Evolutionary conservation across 2,329 filamentous ascomycete genomes (phyloP).

Genomic region (Epichloe baconii): DNA sequence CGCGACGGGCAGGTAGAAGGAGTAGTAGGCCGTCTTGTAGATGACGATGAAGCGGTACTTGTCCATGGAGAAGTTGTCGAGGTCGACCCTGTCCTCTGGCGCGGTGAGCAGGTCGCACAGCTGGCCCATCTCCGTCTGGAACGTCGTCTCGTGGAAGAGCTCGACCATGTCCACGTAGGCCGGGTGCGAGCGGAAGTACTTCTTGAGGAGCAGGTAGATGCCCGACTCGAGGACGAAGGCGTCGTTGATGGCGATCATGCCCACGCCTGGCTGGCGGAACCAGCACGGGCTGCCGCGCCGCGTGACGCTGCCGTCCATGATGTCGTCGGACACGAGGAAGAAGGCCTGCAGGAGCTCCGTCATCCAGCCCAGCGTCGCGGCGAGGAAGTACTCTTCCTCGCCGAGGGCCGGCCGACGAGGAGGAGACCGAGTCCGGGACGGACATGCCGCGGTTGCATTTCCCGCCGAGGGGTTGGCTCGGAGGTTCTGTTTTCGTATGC

Average conservation of each 20-base stretch:
- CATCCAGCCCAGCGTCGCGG: conserved; percentile 88
- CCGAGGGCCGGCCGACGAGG: conserved; percentile 60
- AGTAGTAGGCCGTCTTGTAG: conserved; percentile 99
- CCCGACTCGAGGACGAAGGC: conserved; percentile 85
- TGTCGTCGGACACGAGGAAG: conserved; percentile 97
- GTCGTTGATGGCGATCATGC: conserved; percentile 97
- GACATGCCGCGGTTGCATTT: conserved; percentile 99
- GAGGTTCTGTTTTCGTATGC: conserved; percentile 45
- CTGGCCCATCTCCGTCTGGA: conserved; percentile 93
- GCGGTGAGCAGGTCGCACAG: conserved; percentile 89
- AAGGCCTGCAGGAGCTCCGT: conserved; percentile 97
- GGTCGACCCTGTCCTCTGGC: conserved; percentile 83
- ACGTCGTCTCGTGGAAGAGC: conserved; percentile 88
- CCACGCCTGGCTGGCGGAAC: conserved; percentile 82
- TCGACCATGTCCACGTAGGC: conserved; percentile 85
- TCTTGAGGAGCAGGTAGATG: conserved; percentile 87
- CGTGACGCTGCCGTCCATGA: conserved; percentile 95
- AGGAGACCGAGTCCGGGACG: conserved; percentile 82
- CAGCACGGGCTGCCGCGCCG: conserved; percentile 91
- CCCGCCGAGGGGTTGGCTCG: conserved; percentile 77
- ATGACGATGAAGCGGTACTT: conserved; percentile 98
- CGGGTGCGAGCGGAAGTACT: conserved; percentile 80
- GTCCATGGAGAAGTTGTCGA: conserved; percentile 87
- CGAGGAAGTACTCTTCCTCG: conserved; percentile 75
- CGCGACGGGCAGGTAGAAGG: conserved; percentile 94